Percentiles rank a stretch among this genome's conserved stretches.
Conservation (phyloP, 208 protist genomes). For the Endotrypanum monterogeii region DNA sequence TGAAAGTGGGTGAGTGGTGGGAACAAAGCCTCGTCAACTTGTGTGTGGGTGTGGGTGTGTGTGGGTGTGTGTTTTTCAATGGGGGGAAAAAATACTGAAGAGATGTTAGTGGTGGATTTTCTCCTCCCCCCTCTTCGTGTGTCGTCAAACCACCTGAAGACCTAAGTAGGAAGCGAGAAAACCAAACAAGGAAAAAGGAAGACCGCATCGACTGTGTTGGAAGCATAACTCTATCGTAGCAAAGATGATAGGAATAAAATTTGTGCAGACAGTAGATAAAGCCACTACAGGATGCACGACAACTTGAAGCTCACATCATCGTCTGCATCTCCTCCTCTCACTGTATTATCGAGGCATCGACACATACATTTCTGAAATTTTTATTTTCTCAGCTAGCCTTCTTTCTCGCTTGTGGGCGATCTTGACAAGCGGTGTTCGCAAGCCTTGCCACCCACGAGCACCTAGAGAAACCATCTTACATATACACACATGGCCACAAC, state of each 20-base stretch:
- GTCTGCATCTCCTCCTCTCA: not conserved
- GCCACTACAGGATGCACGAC: no score
- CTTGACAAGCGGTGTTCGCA: not conserved
- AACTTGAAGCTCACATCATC: not conserved
- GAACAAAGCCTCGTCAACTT: no score
- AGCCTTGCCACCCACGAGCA: not conserved
- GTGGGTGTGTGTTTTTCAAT: no score
- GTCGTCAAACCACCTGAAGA: not conserved
- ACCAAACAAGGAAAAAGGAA: not conserved
- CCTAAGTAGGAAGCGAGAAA: not conserved
- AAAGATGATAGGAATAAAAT: no score
- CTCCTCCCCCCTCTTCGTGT: not conserved
- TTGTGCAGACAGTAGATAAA: no score
- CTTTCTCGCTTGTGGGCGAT: not conserved
- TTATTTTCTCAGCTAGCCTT: not conserved
- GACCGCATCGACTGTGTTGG: not conserved
- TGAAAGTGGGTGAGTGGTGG: no score
- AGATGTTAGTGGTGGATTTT: not conserved
- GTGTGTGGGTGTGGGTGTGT: no score
- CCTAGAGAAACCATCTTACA: not conserved
- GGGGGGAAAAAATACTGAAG: no score
- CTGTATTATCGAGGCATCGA: not conserved
- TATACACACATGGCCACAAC: constrained; percentile 5
- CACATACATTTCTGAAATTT: not conserved
- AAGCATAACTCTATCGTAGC: no score